Percentiles rank a stretch among this genome's conserved stretches.
Conservation (phyloP, 169 alveolate genomes). For the Perkinsus chesapeaki region DNA sequence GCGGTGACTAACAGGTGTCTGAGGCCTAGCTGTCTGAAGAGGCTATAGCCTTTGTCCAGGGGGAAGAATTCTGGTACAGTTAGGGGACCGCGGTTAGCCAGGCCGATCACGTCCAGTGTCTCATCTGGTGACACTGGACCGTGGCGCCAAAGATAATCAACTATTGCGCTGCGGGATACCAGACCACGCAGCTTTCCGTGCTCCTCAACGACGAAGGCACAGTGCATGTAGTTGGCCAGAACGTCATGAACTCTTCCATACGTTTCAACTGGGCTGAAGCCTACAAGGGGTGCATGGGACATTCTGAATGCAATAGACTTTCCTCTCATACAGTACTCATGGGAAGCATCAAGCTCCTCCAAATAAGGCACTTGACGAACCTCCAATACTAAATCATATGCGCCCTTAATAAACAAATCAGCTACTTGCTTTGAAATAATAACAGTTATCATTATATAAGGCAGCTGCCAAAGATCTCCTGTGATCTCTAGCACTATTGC, state of each 20-base stretch:
- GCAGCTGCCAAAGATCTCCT: background rate
- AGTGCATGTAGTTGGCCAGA: background rate
- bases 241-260: background rate
- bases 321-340: background rate
- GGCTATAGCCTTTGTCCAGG: background rate
- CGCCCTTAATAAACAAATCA: background rate
- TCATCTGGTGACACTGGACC: background rate
- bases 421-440: background rate
- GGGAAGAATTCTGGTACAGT: background rate
- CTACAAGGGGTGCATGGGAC: background rate
- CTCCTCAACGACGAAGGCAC: background rate
- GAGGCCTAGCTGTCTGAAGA: slow-evolving; percentile 5
- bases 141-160: background rate
- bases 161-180: background rate
- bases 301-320: background rate
- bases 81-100: background rate
- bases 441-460: background rate
- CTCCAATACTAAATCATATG: background rate
- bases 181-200: background rate
- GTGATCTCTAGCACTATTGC: slow-evolving; percentile 1
- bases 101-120: background rate
- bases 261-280: background rate
- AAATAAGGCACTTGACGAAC: background rate
- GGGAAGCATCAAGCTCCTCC: background rate
- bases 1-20: background rate